Conservation (phyloP, 1,284 basidiomycete species). For the Paramarasmius palmivorus region DNA sequence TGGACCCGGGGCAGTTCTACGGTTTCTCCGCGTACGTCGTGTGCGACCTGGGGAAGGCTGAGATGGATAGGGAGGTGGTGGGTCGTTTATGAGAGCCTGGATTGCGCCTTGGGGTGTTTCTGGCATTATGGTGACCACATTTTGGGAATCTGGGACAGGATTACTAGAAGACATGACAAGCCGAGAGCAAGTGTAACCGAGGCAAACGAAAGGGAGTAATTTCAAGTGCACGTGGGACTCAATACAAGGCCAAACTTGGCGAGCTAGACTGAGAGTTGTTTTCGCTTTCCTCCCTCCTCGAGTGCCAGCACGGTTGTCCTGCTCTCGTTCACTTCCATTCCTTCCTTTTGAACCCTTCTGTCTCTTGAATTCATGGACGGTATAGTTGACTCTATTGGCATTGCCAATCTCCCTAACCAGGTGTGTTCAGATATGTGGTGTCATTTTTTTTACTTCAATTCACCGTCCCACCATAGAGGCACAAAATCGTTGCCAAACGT, state of each 20-base stretch:
- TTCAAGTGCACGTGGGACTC: no score
- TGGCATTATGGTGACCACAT: not conserved
- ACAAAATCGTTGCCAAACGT: constrained; percentile 95
- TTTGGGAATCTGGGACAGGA: no score
- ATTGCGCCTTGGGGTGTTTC: not conserved
- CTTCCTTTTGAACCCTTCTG: not conserved
- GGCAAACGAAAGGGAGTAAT: no score
- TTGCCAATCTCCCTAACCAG: constrained; percentile 97
- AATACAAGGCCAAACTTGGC: no score
- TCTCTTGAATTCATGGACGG: not conserved
- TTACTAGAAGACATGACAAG: no score
- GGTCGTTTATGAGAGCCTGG: constrained; percentile 21
- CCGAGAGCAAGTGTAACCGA: no score
- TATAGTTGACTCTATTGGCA: constrained; percentile 54
- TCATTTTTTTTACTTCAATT: constrained; percentile 9
- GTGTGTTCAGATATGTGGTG: constrained; percentile 43
- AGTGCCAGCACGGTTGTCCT: no score
- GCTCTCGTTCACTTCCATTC: not conserved
- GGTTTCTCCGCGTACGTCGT: constrained; percentile 10
- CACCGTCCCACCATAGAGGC: constrained; percentile 56
- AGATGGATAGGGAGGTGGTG: constrained; percentile 16
- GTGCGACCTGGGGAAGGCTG: constrained; percentile 7
- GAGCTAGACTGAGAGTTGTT: no score
- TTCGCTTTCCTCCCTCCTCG: no score
- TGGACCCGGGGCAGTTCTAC: not conserved